Evolutionary conservation across 2,329 filamentous ascomycete species (phyloP).

Genomic region (Colletotrichum siamense): DNA sequence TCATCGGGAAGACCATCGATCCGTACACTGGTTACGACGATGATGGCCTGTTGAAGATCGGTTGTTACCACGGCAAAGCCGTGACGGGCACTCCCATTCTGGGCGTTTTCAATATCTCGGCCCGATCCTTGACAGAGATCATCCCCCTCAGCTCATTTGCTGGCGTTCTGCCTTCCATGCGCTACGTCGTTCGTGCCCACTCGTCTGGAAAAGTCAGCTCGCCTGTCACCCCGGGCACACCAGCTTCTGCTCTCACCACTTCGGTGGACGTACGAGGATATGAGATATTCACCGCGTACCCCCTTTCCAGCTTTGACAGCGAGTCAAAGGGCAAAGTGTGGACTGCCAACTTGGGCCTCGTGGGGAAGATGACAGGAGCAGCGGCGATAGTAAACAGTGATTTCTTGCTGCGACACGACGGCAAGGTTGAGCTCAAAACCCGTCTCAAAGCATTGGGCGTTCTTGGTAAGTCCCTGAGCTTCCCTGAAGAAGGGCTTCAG

Average conservation of each 20-base stretch:
- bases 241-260: constrained; percentile 62
- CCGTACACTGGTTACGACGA: constrained; percentile 81
- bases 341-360: constrained; percentile 76
- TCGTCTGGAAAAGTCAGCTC: constrained; percentile 66
- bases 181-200: constrained; percentile 79
- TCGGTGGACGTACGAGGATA: constrained; percentile 71
- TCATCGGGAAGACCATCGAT: constrained; percentile 73
- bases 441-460: constrained; percentile 81
- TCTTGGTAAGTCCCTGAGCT: constrained; percentile 57
- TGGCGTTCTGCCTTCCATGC: constrained; percentile 61
- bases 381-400: constrained; percentile 75
- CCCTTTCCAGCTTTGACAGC: constrained; percentile 63
- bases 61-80: constrained; percentile 73
- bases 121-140: constrained; percentile 68
- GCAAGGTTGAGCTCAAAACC: constrained; percentile 68
- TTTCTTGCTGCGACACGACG: constrained; percentile 59
- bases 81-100: constrained; percentile 77
- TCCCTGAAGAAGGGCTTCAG: neutral
- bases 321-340: constrained; percentile 46
- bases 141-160: constrained; percentile 76
- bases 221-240: constrained; percentile 49
- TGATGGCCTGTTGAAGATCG: constrained; percentile 75
- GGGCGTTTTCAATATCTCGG: constrained; percentile 83
- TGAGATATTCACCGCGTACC: constrained; percentile 82
- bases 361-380: constrained; percentile 89